A percentile compares a stretch with the other conserved stretches of the same genome.
Conservation (phyloP, 1,139 yeast species). For the Saccharomycopsis crataegensis region DNA sequence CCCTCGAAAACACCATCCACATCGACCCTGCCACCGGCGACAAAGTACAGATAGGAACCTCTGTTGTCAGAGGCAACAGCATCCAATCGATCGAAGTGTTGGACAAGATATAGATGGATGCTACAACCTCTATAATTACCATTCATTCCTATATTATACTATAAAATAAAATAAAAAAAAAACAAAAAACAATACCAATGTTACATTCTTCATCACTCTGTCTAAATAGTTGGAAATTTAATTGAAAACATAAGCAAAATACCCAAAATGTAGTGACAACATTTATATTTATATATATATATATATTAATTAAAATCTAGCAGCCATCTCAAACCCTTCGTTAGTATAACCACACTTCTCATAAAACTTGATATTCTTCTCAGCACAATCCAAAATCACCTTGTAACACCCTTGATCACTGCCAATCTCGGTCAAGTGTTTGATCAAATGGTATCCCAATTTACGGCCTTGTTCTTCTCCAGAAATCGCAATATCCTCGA, state of each 20-base stretch:
- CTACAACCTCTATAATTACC: too few species aligned
- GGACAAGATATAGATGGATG: conserved; percentile 11
- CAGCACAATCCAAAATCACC: conserved; percentile 82
- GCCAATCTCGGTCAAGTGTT: conserved; percentile 55
- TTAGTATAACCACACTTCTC: conserved; percentile 70
- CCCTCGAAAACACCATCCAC: conserved; percentile 18
- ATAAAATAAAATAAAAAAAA: not conserved
- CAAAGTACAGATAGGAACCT: conserved; percentile 17
- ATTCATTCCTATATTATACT: not conserved
- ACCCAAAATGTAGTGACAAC: too few species aligned
- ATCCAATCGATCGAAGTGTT: conserved; percentile 16
- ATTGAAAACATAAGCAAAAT: too few species aligned
- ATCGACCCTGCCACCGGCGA: conserved; percentile 5
- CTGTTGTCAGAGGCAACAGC: conserved; percentile 19
- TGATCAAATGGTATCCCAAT: conserved; percentile 64
- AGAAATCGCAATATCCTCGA: conserved; percentile 88
- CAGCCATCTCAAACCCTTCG: conserved; percentile 72
- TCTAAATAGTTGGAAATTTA: too few species aligned
- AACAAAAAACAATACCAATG: too few species aligned
- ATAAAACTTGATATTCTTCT: conserved; percentile 74
- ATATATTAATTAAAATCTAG: conserved; percentile 23
- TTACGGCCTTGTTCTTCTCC: conserved; percentile 73
- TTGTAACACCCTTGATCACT: conserved; percentile 67
- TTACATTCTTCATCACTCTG: too few species aligned
- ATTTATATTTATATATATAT: too few species aligned